These are phyloP conservation scores for Hsuehochloa calcarea DNA, from an alignment of 176 grass and related monocot species.

Conservation along the genomic window DNA sequence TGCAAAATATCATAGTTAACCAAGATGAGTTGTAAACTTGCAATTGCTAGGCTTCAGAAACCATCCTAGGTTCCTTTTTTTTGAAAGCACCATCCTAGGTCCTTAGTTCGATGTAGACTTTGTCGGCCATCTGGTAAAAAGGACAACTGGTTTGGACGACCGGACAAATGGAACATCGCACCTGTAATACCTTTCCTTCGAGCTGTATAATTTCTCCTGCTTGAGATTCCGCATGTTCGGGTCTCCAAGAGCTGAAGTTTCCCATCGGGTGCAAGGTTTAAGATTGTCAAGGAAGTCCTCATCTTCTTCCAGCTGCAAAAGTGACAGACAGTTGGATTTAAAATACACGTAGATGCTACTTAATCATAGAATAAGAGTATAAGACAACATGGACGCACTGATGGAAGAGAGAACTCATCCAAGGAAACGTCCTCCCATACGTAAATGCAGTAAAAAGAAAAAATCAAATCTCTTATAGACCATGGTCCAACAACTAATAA, in stretches of 20 bases:
- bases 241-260: conserved; percentile 75
- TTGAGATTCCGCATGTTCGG: conserved; percentile 74
- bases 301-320: conserved; percentile 73
- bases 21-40: not conserved
- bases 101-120: conserved; percentile 37
- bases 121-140: conserved; percentile 82
- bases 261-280: conserved; percentile 63
- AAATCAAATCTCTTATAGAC: not conserved
- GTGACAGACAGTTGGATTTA: not conserved
- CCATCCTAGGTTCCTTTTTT: not conserved
- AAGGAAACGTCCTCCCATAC: not conserved
- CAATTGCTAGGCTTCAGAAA: conserved; percentile 3
- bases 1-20: not conserved
- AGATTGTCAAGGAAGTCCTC: conserved; percentile 68
- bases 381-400: not conserved
- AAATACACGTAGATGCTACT: not conserved
- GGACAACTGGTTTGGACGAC: conserved; percentile 62
- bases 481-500: not conserved
- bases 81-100: not conserved
- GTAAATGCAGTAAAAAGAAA: not conserved
- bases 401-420: not conserved
- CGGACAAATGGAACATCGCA: conserved; percentile 81
- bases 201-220: conserved; percentile 87
- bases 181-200: conserved; percentile 86
- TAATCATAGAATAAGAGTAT: not conserved